phyloP scores from a whole-genome alignment of 495 filamentous ascomycete species.

The Penicillium robsamsonii region DNA sequence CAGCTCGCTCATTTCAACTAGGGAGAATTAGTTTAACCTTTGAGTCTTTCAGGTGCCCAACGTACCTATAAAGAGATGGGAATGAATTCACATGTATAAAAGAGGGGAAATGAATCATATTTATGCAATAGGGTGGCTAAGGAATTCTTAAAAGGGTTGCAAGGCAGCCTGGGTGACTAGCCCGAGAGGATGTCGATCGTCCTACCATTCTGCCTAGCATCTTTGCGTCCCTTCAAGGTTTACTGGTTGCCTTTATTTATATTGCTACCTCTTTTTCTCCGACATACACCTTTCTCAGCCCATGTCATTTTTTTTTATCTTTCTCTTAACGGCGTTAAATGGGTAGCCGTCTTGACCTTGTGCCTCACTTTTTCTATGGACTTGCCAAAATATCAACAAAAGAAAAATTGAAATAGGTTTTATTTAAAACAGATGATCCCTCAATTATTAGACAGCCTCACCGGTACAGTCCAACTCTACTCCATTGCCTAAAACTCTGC shows the following conservation, averaged over 20 bases:
- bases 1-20: constrained; percentile 4
- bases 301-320: not conserved
- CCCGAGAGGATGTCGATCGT: not conserved
- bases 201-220: not conserved
- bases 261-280: not conserved
- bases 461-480: not conserved
- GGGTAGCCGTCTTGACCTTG: not conserved
- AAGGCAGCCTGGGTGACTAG: not conserved
- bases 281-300: not conserved
- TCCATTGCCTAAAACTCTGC: not conserved
- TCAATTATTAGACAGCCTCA: not conserved
- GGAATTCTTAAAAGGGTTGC: no score
- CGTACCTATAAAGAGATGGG: not conserved
- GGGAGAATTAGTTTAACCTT: not conserved
- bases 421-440: not conserved
- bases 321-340: not conserved
- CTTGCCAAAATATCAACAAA: not conserved
- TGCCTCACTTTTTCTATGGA: not conserved
- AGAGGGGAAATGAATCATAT: not conserved
- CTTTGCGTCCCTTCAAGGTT: no score
- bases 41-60: not conserved
- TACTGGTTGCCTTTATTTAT: not conserved
- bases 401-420: not conserved
- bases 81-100: not conserved
- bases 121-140: no score